Evolutionary conservation across 2,329 filamentous ascomycete species (phyloP).

Genomic region (Pseudogymnoascus sp.): DNA sequence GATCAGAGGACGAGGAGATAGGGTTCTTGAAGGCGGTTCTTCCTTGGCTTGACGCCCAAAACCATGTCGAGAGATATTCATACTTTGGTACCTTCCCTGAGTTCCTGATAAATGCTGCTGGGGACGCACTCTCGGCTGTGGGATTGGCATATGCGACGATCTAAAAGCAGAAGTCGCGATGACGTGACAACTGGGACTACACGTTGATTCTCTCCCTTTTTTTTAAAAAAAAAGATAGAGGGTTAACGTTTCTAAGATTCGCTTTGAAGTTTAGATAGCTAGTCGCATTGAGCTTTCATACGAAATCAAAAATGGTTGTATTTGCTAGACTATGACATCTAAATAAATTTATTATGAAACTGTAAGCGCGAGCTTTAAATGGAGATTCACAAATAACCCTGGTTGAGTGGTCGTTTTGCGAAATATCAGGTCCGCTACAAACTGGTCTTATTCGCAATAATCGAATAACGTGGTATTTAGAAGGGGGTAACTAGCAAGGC

Average conservation of each 20-base stretch:
- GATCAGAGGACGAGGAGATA: constrained; percentile 26
- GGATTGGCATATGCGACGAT: constrained; percentile 16
- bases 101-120: constrained; percentile 23
- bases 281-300: neutral
- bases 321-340: neutral
- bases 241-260: neutral
- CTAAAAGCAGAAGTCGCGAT: neutral
- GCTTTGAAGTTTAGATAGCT: neutral
- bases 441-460: too few relatives aligned
- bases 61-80: constrained; percentile 33
- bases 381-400: too few relatives aligned
- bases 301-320: neutral
- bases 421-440: too few relatives aligned
- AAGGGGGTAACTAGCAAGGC: too few relatives aligned
- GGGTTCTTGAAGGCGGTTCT: constrained; percentile 35
- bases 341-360: too few relatives aligned
- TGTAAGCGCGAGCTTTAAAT: too few relatives aligned
- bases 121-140: constrained; percentile 13
- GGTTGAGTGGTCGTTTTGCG: too few relatives aligned
- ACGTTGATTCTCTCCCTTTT: neutral
- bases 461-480: too few relatives aligned
- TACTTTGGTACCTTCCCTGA: constrained; percentile 29
- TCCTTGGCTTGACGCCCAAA: constrained; percentile 35
- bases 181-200: neutral
- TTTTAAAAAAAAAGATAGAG: too few relatives aligned